Evolutionary conservation across 441 rosid genomes (phyloP).

Genomic region (Populus tomentosa): DNA sequence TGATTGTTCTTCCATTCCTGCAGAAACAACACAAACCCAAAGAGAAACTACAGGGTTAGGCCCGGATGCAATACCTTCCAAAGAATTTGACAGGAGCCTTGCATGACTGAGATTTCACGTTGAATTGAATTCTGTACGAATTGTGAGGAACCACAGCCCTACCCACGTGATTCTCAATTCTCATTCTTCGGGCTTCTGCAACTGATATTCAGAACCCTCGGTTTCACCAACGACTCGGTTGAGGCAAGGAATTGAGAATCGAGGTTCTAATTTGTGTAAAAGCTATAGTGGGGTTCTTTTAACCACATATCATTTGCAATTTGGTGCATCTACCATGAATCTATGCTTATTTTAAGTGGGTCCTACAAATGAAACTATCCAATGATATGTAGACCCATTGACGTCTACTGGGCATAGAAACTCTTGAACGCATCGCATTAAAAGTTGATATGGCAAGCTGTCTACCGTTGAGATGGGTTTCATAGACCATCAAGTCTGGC

Average conservation of each 20-base stretch:
- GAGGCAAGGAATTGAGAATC: not conserved
- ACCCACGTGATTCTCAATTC: not conserved
- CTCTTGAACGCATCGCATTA: not conserved
- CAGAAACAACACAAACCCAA: too few species aligned
- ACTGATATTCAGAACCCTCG: not conserved
- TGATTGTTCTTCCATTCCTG: too few species aligned
- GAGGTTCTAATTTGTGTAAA: not conserved
- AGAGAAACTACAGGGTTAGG: too few species aligned
- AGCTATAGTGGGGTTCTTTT: not conserved
- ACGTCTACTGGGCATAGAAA: constrained; percentile 5
- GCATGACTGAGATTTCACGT: not conserved
- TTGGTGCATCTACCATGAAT: not conserved
- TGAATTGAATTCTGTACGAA: not conserved
- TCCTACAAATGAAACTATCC: not conserved
- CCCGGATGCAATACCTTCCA: not conserved
- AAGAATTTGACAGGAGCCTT: not conserved
- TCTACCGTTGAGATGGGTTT: constrained; percentile 12
- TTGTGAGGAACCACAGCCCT: not conserved
- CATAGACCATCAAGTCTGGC: constrained; percentile 19
- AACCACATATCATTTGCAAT: not conserved
- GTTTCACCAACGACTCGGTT: not conserved
- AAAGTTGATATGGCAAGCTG: constrained; percentile 20
- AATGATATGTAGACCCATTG: not conserved
- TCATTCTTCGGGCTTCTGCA: not conserved
- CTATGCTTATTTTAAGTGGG: not conserved